Conservation (phyloP, 441 rosid species). For the Adansonia grandidieri region DNA sequence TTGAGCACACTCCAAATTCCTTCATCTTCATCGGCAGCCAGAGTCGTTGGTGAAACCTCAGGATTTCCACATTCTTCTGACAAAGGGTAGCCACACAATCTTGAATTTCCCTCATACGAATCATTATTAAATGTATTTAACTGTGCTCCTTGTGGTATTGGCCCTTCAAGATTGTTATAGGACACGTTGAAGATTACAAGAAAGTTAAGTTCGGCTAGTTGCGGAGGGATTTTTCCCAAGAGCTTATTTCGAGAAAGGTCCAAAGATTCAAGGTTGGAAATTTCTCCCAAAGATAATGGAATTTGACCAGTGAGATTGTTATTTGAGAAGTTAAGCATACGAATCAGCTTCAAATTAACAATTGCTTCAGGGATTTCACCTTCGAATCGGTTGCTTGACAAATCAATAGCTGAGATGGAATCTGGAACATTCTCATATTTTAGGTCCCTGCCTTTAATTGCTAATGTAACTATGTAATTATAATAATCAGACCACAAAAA, state of each 20-base stretch:
- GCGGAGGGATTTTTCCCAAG: conserved; percentile 24
- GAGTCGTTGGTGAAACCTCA: background rate
- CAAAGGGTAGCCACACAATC: conserved; percentile 25
- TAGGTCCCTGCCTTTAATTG: conserved; percentile 26
- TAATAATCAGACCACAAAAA: background rate
- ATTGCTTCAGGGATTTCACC: conserved; percentile 27
- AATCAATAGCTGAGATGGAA: conserved; percentile 24
- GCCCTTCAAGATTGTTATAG: conserved; percentile 21
- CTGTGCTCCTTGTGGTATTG: conserved; percentile 13
- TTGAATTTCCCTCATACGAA: conserved; percentile 23
- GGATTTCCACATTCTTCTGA: conserved; percentile 3
- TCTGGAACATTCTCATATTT: conserved; percentile 14
- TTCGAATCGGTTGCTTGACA: conserved; percentile 33
- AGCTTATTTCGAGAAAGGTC: conserved; percentile 32
- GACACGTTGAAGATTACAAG: conserved; percentile 18
- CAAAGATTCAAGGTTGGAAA: conserved; percentile 24
- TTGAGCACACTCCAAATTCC: background rate
- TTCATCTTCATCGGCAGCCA: background rate
- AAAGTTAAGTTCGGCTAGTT: background rate
- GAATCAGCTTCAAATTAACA: conserved; percentile 14
- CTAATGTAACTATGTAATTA: conserved; percentile 9
- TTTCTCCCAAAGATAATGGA: conserved; percentile 23
- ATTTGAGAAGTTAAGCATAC: conserved; percentile 28
- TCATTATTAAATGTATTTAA: background rate
- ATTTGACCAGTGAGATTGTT: conserved; percentile 20